Evolutionary conservation across 176 grass and related monocot species (phyloP).

Genomic region (Zizania latifolia): DNA sequence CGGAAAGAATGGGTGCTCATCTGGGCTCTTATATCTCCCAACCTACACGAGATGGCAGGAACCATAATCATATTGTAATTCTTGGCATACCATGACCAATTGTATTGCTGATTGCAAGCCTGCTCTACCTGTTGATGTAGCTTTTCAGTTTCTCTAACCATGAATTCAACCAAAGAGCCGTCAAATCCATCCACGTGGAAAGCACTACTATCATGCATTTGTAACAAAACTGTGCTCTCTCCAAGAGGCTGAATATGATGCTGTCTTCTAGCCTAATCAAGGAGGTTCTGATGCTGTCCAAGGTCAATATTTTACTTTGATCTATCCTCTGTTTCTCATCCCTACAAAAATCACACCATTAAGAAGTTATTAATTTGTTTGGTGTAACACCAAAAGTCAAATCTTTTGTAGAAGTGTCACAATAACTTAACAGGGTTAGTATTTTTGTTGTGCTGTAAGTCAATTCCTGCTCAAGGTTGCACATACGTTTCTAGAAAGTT

Average conservation of each 20-base stretch:
- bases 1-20: conserved; percentile 95
- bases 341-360: conserved; percentile 28
- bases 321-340: conserved; percentile 61
- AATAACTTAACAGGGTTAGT: neutral
- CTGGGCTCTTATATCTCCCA: conserved; percentile 95
- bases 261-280: conserved; percentile 95
- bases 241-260: conserved; percentile 90
- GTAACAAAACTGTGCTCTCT: conserved; percentile 79
- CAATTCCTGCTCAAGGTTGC: conserved; percentile 12
- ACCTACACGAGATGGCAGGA: conserved; percentile 41
- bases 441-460: neutral
- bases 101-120: neutral
- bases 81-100: neutral
- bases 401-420: neutral
- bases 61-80: conserved; percentile 16
- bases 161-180: conserved; percentile 76
- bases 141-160: conserved; percentile 81
- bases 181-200: conserved; percentile 72
- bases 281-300: conserved; percentile 68
- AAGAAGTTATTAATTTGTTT: conserved; percentile 7
- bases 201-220: conserved; percentile 59
- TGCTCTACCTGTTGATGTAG: conserved; percentile 67
- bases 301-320: conserved; percentile 72
- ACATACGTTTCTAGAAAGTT: neutral
- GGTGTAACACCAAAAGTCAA: neutral